Evolutionary conservation across 2,329 filamentous ascomycete genomes (phyloP).

Genomic region (Hirsutella minnesotensis): DNA sequence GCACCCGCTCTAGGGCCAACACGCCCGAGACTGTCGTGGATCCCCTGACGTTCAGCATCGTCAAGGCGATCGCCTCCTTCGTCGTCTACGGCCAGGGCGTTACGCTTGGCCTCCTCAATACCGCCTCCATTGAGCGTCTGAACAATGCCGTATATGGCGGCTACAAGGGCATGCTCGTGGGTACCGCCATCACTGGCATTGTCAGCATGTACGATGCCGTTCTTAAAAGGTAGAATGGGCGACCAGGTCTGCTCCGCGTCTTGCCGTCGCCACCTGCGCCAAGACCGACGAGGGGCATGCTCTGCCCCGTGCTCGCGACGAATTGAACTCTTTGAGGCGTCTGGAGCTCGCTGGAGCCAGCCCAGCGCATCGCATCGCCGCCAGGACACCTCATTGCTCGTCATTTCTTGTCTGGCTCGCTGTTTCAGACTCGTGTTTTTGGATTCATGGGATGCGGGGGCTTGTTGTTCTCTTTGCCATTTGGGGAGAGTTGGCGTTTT

Average conservation of each 20-base stretch:
- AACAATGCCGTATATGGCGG: slow-evolving; percentile 58
- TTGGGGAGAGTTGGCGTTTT: neutral
- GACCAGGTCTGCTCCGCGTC: neutral
- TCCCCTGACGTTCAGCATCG: slow-evolving; percentile 80
- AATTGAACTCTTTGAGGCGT: no score
- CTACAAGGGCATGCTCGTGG: slow-evolving; percentile 57
- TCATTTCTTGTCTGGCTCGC: no score
- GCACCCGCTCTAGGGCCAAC: slow-evolving; percentile 28
- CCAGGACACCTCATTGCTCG: no score
- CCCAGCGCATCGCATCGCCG: no score
- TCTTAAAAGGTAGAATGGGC: slow-evolving; percentile 46
- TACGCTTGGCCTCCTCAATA: slow-evolving; percentile 48
- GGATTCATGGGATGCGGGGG: neutral
- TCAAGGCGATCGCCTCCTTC: slow-evolving; percentile 72
- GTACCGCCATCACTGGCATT: slow-evolving; percentile 54
- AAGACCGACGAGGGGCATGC: no score
- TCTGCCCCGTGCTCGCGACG: no score
- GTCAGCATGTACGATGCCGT: slow-evolving; percentile 69
- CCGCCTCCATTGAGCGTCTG: slow-evolving; percentile 48
- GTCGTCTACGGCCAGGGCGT: slow-evolving; percentile 63
- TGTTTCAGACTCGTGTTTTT: neutral
- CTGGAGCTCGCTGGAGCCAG: no score
- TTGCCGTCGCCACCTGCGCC: neutral
- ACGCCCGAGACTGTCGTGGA: slow-evolving; percentile 55
- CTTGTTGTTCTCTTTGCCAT: neutral